phyloP scores from a whole-genome alignment of 768 basidiomycete genomes.

The Harrya chromipes region DNA sequence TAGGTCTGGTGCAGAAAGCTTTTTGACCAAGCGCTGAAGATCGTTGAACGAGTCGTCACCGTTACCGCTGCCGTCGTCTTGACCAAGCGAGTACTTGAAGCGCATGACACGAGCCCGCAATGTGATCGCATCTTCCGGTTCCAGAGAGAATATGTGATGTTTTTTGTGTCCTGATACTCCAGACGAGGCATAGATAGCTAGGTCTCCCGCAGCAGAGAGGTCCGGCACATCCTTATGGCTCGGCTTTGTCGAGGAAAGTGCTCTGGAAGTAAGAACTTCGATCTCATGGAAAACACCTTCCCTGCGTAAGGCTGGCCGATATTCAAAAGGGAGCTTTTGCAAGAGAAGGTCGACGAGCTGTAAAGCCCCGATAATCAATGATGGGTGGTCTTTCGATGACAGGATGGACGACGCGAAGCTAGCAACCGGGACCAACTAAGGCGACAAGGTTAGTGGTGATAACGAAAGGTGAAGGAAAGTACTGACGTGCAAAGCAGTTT shows the following conservation, averaged over 20 bases:
- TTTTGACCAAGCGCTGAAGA: constrained; percentile 62
- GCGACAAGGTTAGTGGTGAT: constrained; percentile 6
- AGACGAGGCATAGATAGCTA: constrained; percentile 38
- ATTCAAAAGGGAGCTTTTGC: constrained; percentile 77
- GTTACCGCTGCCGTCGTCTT: constrained; percentile 50
- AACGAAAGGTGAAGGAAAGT: not conserved
- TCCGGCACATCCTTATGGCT: constrained; percentile 44
- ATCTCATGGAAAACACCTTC: constrained; percentile 98
- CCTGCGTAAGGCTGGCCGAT: constrained; percentile 84
- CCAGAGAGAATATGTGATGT: constrained; percentile 61
- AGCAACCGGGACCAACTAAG: constrained; percentile 87
- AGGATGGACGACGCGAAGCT: constrained; percentile 93
- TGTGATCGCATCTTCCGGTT: constrained; percentile 90
- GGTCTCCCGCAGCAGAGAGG: constrained; percentile 35
- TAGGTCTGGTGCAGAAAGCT: constrained; percentile 51
- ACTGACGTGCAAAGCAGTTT: constrained; percentile 73
- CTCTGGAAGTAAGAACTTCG: constrained; percentile 65
- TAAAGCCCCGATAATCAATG: constrained; percentile 81
- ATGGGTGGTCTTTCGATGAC: constrained; percentile 87
- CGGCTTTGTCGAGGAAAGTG: constrained; percentile 51
- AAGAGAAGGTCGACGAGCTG: constrained; percentile 93
- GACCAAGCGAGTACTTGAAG: constrained; percentile 68
- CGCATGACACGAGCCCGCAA: constrained; percentile 87
- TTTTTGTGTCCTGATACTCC: constrained; percentile 67
- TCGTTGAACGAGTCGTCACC: constrained; percentile 62